A percentile compares a stretch with the other conserved stretches of the same genome.
Evolutionary conservation across 2,329 filamentous ascomycete genomes (phyloP).

Genomic region (Verticillium alfalfae): DNA sequence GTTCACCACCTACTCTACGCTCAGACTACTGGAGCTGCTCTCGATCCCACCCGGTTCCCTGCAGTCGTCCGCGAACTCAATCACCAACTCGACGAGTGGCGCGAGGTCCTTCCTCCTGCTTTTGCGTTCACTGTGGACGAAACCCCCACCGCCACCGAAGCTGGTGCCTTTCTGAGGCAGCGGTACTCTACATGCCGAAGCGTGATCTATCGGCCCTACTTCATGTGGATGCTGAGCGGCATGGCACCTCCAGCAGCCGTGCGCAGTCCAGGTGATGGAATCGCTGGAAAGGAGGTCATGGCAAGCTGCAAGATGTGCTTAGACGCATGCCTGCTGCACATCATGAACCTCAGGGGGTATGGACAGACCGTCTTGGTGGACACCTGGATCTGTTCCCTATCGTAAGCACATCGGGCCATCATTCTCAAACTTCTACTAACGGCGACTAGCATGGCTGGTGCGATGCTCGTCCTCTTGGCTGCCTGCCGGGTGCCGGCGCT

Average conservation of each 20-base stretch:
- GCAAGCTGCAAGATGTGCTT: conserved; percentile 38
- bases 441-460: conserved; percentile 35
- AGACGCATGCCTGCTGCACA: conserved; percentile 41
- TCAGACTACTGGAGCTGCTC: conserved; percentile 33
- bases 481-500: conserved; percentile 33
- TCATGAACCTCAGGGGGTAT: conserved; percentile 40
- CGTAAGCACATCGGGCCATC: conserved; percentile 25
- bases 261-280: conserved; percentile 13
- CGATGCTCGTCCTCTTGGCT: conserved; percentile 42
- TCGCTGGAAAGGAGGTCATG: conserved; percentile 24
- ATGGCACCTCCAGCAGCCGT: conserved; percentile 11
- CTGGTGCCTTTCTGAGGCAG: conserved; percentile 42
- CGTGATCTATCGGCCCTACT: conserved; percentile 46
- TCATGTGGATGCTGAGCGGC: conserved; percentile 42
- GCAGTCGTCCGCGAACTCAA: conserved; percentile 41
- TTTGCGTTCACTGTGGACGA: conserved; percentile 33
- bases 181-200: conserved; percentile 45
- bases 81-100: conserved; percentile 44
- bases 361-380: conserved; percentile 46
- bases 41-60: conserved; percentile 38
- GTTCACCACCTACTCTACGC: conserved; percentile 45
- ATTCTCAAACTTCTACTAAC: neutral
- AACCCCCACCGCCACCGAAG: conserved; percentile 26
- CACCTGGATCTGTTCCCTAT: conserved; percentile 49
- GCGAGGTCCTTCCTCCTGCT: conserved; percentile 35